phyloP scores from a whole-genome alignment of 2,329 filamentous ascomycete species.

The Pseudocercospora cruenta region DNA sequence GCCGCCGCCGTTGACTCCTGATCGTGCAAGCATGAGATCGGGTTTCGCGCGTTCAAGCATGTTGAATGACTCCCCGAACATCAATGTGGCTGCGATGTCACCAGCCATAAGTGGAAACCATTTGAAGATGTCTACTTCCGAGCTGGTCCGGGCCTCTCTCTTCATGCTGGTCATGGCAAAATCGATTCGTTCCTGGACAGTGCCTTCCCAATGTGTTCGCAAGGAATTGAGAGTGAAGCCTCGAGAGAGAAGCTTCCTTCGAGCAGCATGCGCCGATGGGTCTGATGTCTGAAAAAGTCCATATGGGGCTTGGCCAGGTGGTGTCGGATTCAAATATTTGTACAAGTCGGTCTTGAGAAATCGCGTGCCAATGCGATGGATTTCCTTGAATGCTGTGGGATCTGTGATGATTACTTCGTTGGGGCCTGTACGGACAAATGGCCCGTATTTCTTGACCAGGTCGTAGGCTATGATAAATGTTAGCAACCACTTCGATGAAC shows the following conservation, averaged over 20 bases:
- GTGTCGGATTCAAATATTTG: constrained; percentile 25
- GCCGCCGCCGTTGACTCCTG: neutral
- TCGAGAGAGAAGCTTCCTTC: constrained; percentile 41
- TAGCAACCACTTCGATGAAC: neutral
- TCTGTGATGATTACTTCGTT: constrained; percentile 34
- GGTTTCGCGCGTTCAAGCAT: constrained; percentile 41
- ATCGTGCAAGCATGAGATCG: constrained; percentile 7
- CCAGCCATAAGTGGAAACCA: constrained; percentile 46
- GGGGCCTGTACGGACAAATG: constrained; percentile 34
- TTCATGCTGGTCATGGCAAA: constrained; percentile 40
- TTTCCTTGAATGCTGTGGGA: constrained; percentile 30
- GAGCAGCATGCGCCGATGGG: constrained; percentile 37
- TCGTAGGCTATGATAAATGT: constrained; percentile 25
- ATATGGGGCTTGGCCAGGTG: constrained; percentile 13
- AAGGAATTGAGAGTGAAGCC: constrained; percentile 40
- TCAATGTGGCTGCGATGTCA: constrained; percentile 42
- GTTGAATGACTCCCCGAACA: constrained; percentile 43
- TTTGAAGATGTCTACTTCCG: constrained; percentile 42
- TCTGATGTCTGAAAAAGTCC: constrained; percentile 44
- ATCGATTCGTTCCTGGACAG: constrained; percentile 37
- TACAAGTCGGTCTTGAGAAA: constrained; percentile 36
- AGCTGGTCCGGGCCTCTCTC: constrained; percentile 32
- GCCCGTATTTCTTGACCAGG: constrained; percentile 39
- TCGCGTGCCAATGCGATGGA: constrained; percentile 31
- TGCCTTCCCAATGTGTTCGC: constrained; percentile 40